A percentile compares a stretch with the other conserved stretches of the same genome.
Evolutionary conservation across 179 eudicot species (phyloP).

Genomic region (Silene vulgaris): DNA sequence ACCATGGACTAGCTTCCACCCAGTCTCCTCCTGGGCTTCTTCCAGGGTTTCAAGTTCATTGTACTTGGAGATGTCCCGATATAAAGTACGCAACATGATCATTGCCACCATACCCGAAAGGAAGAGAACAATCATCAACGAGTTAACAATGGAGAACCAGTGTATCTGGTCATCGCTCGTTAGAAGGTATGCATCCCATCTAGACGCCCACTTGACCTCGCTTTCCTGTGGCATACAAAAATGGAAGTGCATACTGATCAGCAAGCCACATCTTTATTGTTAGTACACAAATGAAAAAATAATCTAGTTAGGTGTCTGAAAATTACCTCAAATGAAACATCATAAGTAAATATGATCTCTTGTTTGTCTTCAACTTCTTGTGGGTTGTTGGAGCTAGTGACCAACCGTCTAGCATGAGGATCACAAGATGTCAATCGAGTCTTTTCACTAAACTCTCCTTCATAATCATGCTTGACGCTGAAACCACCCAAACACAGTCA

Average conservation of each 20-base stretch:
- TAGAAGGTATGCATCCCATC: constrained; percentile 41
- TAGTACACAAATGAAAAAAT: not conserved
- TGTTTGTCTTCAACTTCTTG: constrained; percentile 49
- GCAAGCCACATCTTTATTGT: not conserved
- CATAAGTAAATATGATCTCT: constrained; percentile 49
- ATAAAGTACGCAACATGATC: constrained; percentile 53
- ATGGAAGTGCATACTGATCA: not conserved
- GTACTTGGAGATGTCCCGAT: constrained; percentile 50
- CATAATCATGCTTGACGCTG: constrained; percentile 52
- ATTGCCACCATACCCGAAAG: constrained; percentile 58
- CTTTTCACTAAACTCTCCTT: constrained; percentile 43
- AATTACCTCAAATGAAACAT: constrained; percentile 43
- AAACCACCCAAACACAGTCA: constrained; percentile 7
- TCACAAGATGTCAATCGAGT: constrained; percentile 40
- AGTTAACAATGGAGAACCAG: constrained; percentile 47
- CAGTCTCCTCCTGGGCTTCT: constrained; percentile 43
- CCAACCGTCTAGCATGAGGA: constrained; percentile 34
- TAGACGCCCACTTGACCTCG: constrained; percentile 40
- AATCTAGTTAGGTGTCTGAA: not conserved
- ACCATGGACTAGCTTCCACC: constrained; percentile 42
- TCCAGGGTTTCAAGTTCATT: constrained; percentile 48
- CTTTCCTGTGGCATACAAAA: constrained; percentile 30
- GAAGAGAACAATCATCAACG: constrained; percentile 50
- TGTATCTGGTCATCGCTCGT: constrained; percentile 40
- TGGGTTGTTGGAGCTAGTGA: constrained; percentile 42